A percentile compares a stretch with the other conserved stretches of the same genome.
Evolutionary conservation across 768 basidiomycete species (phyloP).

Genomic region (Mycena rebaudengoi): DNA sequence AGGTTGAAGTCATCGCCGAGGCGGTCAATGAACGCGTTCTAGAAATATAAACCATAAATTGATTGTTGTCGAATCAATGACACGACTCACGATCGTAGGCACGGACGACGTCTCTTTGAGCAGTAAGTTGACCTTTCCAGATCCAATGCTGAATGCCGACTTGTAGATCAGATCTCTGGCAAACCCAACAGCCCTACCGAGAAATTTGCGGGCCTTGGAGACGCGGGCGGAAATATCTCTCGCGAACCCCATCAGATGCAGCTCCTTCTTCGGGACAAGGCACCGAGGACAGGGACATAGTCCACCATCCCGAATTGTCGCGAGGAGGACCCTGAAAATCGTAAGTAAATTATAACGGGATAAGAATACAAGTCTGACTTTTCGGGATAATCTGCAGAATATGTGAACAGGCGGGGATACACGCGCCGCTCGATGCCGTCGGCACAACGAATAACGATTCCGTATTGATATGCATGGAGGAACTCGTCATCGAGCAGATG

Average conservation of each 20-base stretch:
- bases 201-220: neutral
- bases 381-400: constrained; percentile 37
- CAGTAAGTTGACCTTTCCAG: neutral
- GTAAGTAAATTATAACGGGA: neutral
- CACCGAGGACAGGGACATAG: constrained; percentile 33
- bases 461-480: constrained; percentile 30
- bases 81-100: neutral
- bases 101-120: constrained; percentile 15
- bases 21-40: constrained; percentile 47
- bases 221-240: neutral
- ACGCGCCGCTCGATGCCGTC: constrained; percentile 32
- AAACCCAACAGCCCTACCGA: neutral
- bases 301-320: constrained; percentile 23
- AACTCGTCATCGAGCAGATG: constrained; percentile 36
- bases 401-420: constrained; percentile 33
- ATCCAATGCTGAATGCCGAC: neutral
- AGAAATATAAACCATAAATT: neutral
- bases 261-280: constrained; percentile 15
- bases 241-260: constrained; percentile 21
- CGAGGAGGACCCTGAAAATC: constrained; percentile 11
- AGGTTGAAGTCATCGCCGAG: constrained; percentile 34
- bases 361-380: constrained; percentile 28
- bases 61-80: too few species aligned
- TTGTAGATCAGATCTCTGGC: constrained; percentile 6
- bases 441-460: constrained; percentile 31